Conservation (phyloP, 495 filamentous ascomycete species). For the Darksidea phi region DNA sequence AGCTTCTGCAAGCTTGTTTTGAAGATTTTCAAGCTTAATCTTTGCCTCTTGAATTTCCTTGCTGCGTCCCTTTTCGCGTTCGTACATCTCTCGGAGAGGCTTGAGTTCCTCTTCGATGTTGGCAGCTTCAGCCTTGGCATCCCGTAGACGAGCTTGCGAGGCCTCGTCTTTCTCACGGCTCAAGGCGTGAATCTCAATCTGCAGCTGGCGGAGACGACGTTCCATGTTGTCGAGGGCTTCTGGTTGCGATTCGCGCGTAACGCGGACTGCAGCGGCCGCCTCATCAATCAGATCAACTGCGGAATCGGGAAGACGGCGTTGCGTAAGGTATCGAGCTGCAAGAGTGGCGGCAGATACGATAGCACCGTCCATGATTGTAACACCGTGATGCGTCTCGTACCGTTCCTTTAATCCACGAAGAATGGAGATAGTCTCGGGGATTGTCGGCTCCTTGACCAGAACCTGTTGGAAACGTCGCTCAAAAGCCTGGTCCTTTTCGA, state of each 20-base stretch:
- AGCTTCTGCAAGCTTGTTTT: constrained; percentile 88
- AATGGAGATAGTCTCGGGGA: constrained; percentile 91
- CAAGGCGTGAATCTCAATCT: constrained; percentile 95
- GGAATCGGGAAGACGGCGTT: constrained; percentile 87
- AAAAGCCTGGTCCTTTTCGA: constrained; percentile 97
- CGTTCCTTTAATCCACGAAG: constrained; percentile 94
- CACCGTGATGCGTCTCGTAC: constrained; percentile 97
- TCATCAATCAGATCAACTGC: constrained; percentile 96
- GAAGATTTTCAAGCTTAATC: constrained; percentile 83
- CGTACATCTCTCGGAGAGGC: constrained; percentile 92
- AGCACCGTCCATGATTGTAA: constrained; percentile 88
- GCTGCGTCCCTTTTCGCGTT: constrained; percentile 81
- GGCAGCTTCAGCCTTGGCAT: constrained; percentile 83
- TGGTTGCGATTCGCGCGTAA: constrained; percentile 91
- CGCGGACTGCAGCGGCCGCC: constrained; percentile 89
- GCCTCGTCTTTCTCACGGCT: constrained; percentile 93
- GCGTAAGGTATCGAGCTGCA: constrained; percentile 87
- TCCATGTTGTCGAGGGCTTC: constrained; percentile 92
- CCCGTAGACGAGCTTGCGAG: constrained; percentile 72
- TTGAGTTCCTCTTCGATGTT: constrained; percentile 89
- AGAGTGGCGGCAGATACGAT: constrained; percentile 88
- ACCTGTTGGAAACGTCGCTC: constrained; percentile 99
- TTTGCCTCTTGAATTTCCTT: constrained; percentile 94
- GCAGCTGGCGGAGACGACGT: constrained; percentile 78
- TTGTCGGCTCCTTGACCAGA: constrained; percentile 84